Conservation (phyloP, 805 yeast genomes). For the Schwanniomyces pseudopolymorphus region DNA sequence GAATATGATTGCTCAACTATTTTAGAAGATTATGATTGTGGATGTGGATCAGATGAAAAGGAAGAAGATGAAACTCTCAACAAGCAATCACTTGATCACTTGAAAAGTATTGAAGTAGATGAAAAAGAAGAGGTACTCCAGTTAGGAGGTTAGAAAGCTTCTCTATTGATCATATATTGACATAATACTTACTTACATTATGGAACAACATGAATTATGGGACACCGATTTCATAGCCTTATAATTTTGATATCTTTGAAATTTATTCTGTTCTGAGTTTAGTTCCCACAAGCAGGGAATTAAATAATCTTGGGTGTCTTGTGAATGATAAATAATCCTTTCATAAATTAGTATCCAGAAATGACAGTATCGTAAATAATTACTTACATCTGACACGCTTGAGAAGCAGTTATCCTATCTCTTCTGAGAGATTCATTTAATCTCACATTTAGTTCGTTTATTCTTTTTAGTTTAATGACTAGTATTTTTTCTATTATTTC, state of each 20-base stretch:
- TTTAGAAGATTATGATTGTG: constrained; percentile 92
- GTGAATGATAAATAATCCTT: constrained; percentile 42
- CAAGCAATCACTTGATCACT: constrained; percentile 34
- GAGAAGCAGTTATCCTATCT: constrained; percentile 64
- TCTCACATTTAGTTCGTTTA: constrained; percentile 55
- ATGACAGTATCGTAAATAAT: neutral
- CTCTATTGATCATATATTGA: neutral
- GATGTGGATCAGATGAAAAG: constrained; percentile 80
- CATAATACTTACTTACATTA: constrained; percentile 15
- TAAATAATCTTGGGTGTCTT: constrained; percentile 46
- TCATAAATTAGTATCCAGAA: constrained; percentile 4
- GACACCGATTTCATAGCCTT: constrained; percentile 5
- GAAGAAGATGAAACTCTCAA: constrained; percentile 43
- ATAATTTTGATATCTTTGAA: constrained; percentile 22
- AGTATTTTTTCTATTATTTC: constrained; percentile 42
- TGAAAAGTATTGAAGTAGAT: constrained; percentile 43
- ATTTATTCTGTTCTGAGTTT: constrained; percentile 35
- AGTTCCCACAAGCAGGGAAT: constrained; percentile 45
- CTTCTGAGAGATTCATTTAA: constrained; percentile 50
- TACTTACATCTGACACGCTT: constrained; percentile 50
- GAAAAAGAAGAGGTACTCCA: constrained; percentile 49
- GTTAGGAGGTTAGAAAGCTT: constrained; percentile 37
- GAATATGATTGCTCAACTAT: constrained; percentile 83
- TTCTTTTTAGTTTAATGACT: constrained; percentile 58
- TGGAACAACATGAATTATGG: constrained; percentile 27